phyloP scores from a whole-genome alignment of 805 yeast species.

The Metschnikowia cubensis region DNA sequence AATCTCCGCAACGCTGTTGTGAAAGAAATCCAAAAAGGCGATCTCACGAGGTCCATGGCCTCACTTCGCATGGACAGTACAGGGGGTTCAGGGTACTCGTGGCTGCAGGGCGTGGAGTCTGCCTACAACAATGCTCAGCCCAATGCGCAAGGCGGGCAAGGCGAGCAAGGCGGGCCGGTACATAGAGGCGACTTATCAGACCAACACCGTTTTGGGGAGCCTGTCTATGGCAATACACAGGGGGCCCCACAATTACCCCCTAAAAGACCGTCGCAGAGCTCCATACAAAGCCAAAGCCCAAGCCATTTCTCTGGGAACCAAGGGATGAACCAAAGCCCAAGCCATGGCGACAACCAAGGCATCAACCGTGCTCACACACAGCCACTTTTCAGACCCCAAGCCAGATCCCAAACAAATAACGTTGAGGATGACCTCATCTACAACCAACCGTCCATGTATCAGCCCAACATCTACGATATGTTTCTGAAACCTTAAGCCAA shows the following conservation, averaged over 20 bases:
- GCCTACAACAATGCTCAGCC: background rate
- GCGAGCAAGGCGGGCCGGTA: background rate
- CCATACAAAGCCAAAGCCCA: background rate
- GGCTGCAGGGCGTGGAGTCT: background rate
- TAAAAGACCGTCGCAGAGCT: slow-evolving; percentile 19
- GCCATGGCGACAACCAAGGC: background rate
- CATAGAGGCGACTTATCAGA: background rate
- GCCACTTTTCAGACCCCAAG: background rate
- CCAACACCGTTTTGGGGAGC: background rate
- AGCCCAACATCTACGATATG: slow-evolving; percentile 44
- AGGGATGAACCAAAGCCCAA: background rate
- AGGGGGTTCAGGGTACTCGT: background rate
- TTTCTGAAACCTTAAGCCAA: slow-evolving; percentile 16
- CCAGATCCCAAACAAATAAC: background rate
- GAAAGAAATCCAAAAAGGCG: slow-evolving; percentile 15
- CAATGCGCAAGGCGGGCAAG: background rate
- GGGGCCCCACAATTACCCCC: slow-evolving; percentile 19
- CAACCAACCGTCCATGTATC: slow-evolving; percentile 42
- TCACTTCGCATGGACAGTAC: slow-evolving; percentile 7
- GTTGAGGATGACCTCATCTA: slow-evolving; percentile 20
- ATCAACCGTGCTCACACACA: background rate
- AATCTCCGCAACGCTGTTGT: slow-evolving; percentile 21
- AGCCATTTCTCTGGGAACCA: too few species aligned
- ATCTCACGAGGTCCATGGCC: slow-evolving; percentile 10
- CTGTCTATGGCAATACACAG: background rate